Conservation (phyloP, 176 grass and related monocot species). For the Carex pumila region DNA sequence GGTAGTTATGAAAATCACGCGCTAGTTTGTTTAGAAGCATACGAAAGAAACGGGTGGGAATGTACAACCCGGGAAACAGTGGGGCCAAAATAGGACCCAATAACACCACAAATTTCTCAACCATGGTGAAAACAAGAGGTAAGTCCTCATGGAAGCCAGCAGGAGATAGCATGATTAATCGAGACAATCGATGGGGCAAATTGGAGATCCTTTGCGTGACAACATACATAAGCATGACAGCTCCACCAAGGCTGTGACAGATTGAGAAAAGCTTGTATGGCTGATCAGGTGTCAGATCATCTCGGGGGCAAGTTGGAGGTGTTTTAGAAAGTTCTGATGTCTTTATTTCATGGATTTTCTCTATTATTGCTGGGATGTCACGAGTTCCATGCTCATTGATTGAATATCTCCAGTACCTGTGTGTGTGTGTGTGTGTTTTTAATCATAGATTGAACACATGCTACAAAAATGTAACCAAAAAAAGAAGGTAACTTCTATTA, state of each 20-base stretch:
- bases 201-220: slow-evolving; percentile 59
- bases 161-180: slow-evolving; percentile 80
- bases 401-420: slow-evolving; percentile 96
- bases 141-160: slow-evolving; percentile 94
- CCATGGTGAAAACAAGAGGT: slow-evolving; percentile 55
- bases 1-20: slow-evolving; percentile 93
- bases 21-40: slow-evolving; percentile 99
- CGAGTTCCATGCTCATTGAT: slow-evolving; percentile 91
- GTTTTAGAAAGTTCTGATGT: slow-evolving; percentile 49
- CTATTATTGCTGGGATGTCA: slow-evolving; percentile 84
- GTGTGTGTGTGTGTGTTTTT: neutral
- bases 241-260: slow-evolving; percentile 91
- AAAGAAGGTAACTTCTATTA: neutral
- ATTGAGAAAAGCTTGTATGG: slow-evolving; percentile 75
- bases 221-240: slow-evolving; percentile 90
- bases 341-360: slow-evolving; percentile 96
- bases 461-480: neutral
- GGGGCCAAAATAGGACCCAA: slow-evolving; percentile 77
- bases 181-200: slow-evolving; percentile 65
- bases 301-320: slow-evolving; percentile 9
- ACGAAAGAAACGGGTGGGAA: slow-evolving; percentile 89
- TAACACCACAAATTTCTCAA: slow-evolving; percentile 61
- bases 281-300: slow-evolving; percentile 32
- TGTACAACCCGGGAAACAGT: slow-evolving; percentile 81
- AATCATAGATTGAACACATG: neutral